Conservation (phyloP, 371 early-diverging fungal genomes). For the Rhizopus arrhizus region DNA sequence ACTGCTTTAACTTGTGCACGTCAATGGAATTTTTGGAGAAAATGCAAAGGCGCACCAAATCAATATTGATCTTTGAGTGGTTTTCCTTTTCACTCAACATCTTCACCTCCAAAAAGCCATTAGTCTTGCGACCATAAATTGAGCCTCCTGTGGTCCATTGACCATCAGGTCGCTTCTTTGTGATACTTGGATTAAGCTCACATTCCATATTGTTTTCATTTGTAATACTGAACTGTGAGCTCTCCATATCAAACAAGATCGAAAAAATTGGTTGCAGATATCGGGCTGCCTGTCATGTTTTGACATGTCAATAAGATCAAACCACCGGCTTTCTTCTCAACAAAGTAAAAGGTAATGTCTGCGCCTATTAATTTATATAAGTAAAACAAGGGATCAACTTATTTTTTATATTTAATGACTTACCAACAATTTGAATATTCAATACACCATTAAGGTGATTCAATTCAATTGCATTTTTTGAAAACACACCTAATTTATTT, state of each 20-base stretch:
- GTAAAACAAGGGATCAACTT: conserved; percentile 2
- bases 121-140: too few species aligned
- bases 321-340: conserved; percentile 6
- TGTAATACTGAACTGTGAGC: too few species aligned
- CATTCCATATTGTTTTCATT: too few species aligned
- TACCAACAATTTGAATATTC: conserved; percentile 16
- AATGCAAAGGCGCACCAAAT: neutral
- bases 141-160: too few species aligned
- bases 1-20: neutral
- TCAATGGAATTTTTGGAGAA: neutral
- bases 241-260: too few species aligned
- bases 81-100: neutral
- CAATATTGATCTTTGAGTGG: neutral
- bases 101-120: neutral
- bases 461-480: conserved; percentile 15
- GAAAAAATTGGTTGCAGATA: too few species aligned
- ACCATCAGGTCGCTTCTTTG: too few species aligned
- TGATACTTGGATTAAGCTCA: too few species aligned
- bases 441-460: conserved; percentile 11
- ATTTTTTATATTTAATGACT: conserved; percentile 14
- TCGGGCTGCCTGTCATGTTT: too few species aligned
- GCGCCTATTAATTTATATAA: conserved; percentile 9
- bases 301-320: too few species aligned
- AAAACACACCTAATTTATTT: conserved; percentile 11
- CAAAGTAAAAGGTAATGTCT: conserved; percentile 10